A percentile compares a stretch with the other conserved stretches of the same genome.
Evolutionary conservation across 345 rosid genomes (phyloP).

Genomic region (Hibiscus mutabilis): DNA sequence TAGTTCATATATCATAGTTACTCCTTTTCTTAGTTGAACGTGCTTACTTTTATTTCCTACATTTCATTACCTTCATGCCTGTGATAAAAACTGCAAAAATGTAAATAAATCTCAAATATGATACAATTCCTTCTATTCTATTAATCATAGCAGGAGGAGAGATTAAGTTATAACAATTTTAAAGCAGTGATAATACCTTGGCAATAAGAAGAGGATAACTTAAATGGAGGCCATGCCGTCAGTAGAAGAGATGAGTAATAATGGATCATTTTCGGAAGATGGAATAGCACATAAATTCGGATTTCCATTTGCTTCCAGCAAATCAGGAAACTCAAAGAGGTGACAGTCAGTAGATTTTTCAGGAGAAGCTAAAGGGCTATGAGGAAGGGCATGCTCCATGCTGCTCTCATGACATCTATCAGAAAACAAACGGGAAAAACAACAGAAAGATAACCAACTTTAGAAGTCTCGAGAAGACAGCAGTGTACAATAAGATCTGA

Average conservation of each 20-base stretch:
- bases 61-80: conserved; percentile 37
- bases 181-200: conserved; percentile 28
- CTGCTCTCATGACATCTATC: conserved; percentile 30
- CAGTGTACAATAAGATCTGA: not conserved
- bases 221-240: conserved; percentile 29
- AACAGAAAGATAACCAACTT: not conserved
- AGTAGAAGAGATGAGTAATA: conserved; percentile 22
- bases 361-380: conserved; percentile 53
- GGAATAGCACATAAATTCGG: conserved; percentile 19
- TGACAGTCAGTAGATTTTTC: conserved; percentile 28
- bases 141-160: not conserved
- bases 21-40: not conserved
- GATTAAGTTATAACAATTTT: not conserved
- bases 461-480: conserved; percentile 5
- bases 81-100: conserved; percentile 39
- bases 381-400: conserved; percentile 44
- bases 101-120: conserved; percentile 8
- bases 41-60: conserved; percentile 41
- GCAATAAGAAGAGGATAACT: conserved; percentile 18
- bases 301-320: conserved; percentile 28
- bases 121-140: not conserved
- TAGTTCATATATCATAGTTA: not conserved
- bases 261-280: conserved; percentile 28
- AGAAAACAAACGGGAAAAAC: conserved; percentile 6
- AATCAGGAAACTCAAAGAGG: conserved; percentile 12